A percentile compares a stretch with the other conserved stretches of the same genome.
Evolutionary conservation across 2,329 filamentous ascomycete genomes (phyloP).

Genomic region (Ophiocordyceps camponoti-saundersi): DNA sequence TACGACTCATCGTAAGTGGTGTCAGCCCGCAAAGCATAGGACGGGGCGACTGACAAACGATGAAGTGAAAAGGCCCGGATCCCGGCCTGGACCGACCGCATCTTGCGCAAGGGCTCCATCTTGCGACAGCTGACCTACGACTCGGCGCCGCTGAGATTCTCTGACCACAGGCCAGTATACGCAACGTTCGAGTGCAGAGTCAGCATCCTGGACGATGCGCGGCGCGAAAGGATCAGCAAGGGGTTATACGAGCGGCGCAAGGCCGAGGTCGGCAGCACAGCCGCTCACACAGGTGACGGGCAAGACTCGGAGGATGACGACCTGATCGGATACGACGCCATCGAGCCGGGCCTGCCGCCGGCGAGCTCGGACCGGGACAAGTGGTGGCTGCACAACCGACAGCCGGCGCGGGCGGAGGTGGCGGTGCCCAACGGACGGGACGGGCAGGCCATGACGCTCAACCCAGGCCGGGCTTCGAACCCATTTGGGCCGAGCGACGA

Average conservation of each 20-base stretch:
- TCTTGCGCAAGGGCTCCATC: constrained; percentile 71
- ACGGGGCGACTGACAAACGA: constrained; percentile 4
- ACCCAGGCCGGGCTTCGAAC: constrained; percentile 60
- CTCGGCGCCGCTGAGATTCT: constrained; percentile 69
- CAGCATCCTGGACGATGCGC: constrained; percentile 58
- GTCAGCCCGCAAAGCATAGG: background rate
- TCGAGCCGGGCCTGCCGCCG: constrained; percentile 59
- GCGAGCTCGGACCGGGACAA: constrained; percentile 52
- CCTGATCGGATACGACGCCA: constrained; percentile 61
- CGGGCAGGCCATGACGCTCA: constrained; percentile 43
- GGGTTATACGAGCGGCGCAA: constrained; percentile 58
- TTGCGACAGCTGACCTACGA: constrained; percentile 73
- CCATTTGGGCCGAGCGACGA: constrained; percentile 62
- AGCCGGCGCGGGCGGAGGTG: constrained; percentile 58
- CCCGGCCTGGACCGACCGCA: constrained; percentile 92
- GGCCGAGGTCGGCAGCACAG: constrained; percentile 46
- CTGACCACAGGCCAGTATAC: constrained; percentile 91
- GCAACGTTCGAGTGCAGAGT: constrained; percentile 75
- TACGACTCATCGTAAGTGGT: constrained; percentile 73
- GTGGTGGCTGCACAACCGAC: constrained; percentile 55
- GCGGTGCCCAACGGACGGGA: constrained; percentile 38
- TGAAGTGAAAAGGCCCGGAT: constrained; percentile 75
- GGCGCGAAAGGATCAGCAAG: constrained; percentile 55
- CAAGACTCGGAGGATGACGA: constrained; percentile 61
- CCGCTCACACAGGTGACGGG: constrained; percentile 32